Evolutionary conservation across 768 basidiomycete genomes (phyloP).

Genomic region (Mycena maculata): DNA sequence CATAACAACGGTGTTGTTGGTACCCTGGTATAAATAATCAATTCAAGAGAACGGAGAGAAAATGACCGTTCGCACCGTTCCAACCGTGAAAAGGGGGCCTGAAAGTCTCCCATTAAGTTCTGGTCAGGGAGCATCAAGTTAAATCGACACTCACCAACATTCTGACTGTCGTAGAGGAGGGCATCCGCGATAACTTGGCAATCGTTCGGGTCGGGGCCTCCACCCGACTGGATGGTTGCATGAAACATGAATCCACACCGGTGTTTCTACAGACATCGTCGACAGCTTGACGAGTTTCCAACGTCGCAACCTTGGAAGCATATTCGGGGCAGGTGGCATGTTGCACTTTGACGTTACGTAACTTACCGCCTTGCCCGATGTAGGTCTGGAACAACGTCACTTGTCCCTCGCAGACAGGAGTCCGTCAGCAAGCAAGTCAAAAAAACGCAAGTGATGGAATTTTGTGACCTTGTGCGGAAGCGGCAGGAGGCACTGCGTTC

Average conservation of each 20-base stretch:
- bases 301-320: conserved; percentile 13
- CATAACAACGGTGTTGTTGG: conserved; percentile 55
- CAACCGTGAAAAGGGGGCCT: conserved; percentile 49
- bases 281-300: conserved; percentile 41
- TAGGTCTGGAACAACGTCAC: conserved; percentile 43
- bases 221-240: conserved; percentile 41
- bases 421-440: too few species aligned
- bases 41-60: neutral
- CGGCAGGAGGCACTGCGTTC: too few species aligned
- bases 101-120: neutral
- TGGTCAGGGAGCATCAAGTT: neutral
- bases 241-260: conserved; percentile 43
- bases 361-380: conserved; percentile 58
- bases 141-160: conserved; percentile 54
- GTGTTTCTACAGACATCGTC: conserved; percentile 55
- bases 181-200: conserved; percentile 63
- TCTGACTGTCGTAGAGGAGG: conserved; percentile 58
- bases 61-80: conserved; percentile 38
- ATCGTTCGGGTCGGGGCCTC: conserved; percentile 61
- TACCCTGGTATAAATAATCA: conserved; percentile 30
- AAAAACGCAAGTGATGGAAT: too few species aligned
- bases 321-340: conserved; percentile 47
- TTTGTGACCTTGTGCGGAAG: neutral
- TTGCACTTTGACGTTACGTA: conserved; percentile 55
- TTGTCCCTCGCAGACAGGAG: conserved; percentile 38